Base-by-base conservation (phyloP, 2,329 filamentous ascomycete species). In the Lachnellula suecica region DNA sequence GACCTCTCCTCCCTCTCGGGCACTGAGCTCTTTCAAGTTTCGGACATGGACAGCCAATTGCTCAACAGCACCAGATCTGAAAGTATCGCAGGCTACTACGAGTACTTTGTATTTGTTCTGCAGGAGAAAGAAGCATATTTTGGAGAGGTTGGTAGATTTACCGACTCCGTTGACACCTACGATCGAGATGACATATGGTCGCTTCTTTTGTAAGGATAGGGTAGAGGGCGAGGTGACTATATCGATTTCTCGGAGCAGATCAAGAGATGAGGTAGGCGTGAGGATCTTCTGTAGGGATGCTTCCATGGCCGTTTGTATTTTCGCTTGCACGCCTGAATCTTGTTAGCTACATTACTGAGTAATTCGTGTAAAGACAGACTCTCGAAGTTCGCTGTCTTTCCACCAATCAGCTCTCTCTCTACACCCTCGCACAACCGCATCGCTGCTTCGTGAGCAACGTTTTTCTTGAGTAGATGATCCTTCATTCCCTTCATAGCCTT, bases 121-220 rank as follows among this genome's bases (percentile, higher is more conserved):
- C 27, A 99, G 79, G 34, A 99, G 79, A 75, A 99, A 99, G 74
- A 94, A 99, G 71, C 92, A 96, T 61, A 99, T 96, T 72, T 99
- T 99, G 71, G 90, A 93, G 34, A 99, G 79, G 68, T 97, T 97
- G 47, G 94, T 99, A 15, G 92, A 97, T 75, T 99, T 99, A 67
- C 94, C 94, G 34, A 99, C 94, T 49, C 94, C 94, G 70, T 99
- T 99, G 68, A 99, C 94, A 57, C 94, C 94, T 40, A 99, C 94
- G 56, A 99, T 96, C 52, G 91, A 97, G 68, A 99, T 95, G 65
- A 97, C 93, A 68, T 97, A 99, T 40, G 94, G 94, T 4, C 94
- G 87, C 19, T 81, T 72, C 54, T 79, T 78, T 60, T 82, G 75
- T 55, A 85, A 77, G 25, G 84, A 85, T 3, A 84, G 81, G 20